Evolutionary conservation across 2,329 filamentous ascomycete species (phyloP).

Genomic region (Aschersonia sp.): DNA sequence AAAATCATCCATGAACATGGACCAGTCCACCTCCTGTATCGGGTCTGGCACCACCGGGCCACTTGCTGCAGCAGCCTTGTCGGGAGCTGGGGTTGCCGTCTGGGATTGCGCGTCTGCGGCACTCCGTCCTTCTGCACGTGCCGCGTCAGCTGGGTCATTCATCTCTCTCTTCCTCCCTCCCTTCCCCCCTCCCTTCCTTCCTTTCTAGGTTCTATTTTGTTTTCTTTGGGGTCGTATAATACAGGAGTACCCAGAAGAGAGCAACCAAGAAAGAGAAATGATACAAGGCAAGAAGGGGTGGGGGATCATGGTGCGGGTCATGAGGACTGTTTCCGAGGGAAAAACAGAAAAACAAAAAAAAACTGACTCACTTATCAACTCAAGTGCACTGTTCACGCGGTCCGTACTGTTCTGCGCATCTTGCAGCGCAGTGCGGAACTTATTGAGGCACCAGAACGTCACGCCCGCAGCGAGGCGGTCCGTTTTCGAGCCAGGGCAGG

Average conservation of each 20-base stretch:
- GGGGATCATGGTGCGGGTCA: no score
- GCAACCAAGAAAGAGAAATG: not conserved
- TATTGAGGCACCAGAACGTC: constrained; percentile 32
- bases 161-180: constrained; percentile 2
- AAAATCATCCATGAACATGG: constrained; percentile 34
- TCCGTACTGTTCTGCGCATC: constrained; percentile 18
- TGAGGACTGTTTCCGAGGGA: no score
- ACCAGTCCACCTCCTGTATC: constrained; percentile 33
- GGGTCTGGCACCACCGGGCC: constrained; percentile 14
- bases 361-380: constrained; percentile 14
- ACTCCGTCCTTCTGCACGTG: not conserved
- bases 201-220: no score
- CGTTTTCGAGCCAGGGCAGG: constrained; percentile 24
- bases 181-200: no score
- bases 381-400: constrained; percentile 14
- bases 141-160: constrained; percentile 9
- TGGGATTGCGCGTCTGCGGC: constrained; percentile 3
- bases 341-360: not conserved
- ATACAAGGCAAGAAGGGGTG: not conserved
- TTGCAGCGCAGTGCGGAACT: constrained; percentile 29
- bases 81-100: constrained; percentile 9
- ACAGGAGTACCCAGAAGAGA: not conserved
- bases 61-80: not conserved
- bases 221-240: no score
- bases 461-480: constrained; percentile 33